Percentiles rank a stretch among this genome's conserved stretches.
phyloP scores from a whole-genome alignment of 208 protist genomes.

The Strigomonas culicis region DNA sequence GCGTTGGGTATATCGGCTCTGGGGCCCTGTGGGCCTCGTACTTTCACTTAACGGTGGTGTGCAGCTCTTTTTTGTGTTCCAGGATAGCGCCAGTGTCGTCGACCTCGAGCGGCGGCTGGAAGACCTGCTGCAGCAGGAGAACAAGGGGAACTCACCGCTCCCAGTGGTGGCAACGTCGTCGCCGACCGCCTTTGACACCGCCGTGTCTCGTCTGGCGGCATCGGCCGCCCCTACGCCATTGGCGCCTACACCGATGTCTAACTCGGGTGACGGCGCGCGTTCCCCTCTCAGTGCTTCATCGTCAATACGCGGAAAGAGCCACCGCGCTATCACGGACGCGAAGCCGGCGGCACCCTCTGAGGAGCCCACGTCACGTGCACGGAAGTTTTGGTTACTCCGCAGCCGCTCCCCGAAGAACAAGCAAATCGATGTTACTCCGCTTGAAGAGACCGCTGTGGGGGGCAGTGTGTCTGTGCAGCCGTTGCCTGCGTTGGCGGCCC shows the following conservation, averaged over 20 bases:
- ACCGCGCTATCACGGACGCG: too few relatives aligned
- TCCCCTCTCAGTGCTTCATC: too few relatives aligned
- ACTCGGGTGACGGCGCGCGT: too few relatives aligned
- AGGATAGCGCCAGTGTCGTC: background rate
- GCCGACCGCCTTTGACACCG: too few relatives aligned
- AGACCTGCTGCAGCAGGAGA: background rate
- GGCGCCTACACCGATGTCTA: too few relatives aligned
- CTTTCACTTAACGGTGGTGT: slow-evolving; percentile 23
- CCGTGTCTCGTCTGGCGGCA: too few relatives aligned
- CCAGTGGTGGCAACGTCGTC: background rate
- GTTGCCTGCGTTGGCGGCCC: too few relatives aligned
- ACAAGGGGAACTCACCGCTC: background rate
- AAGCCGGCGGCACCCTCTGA: too few relatives aligned
- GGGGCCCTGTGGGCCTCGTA: slow-evolving; percentile 32
- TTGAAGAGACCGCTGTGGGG: too few relatives aligned
- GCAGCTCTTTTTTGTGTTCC: slow-evolving; percentile 30
- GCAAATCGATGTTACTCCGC: background rate
- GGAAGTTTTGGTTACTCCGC: background rate
- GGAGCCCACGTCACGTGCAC: background rate
- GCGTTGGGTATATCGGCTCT: slow-evolving; percentile 35
- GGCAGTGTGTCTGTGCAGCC: too few relatives aligned
- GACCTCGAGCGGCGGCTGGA: background rate
- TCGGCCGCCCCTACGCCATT: too few relatives aligned
- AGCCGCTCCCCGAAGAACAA: background rate
- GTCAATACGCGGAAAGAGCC: too few relatives aligned